Evolutionary conservation across 805 yeast species (phyloP).

Genomic region (Starmerella floris): DNA sequence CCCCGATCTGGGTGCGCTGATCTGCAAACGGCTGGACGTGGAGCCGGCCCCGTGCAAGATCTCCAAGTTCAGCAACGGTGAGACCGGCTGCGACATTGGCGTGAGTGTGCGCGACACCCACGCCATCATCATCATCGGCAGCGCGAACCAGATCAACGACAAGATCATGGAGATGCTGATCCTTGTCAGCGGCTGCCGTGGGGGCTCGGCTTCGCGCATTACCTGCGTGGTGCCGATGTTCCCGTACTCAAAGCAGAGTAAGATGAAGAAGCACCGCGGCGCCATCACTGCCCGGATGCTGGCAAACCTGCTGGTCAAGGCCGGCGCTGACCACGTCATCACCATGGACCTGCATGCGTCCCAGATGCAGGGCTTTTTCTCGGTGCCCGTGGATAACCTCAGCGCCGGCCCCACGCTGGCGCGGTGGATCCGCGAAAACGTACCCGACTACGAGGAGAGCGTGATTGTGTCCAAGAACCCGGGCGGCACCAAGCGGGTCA

Average conservation of each 20-base stretch:
- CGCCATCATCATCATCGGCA: conserved; percentile 83
- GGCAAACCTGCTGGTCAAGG: conserved; percentile 89
- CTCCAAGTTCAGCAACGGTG: conserved; percentile 92
- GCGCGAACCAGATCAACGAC: conserved; percentile 77
- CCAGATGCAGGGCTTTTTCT: conserved; percentile 98
- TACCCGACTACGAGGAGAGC: conserved; percentile 70
- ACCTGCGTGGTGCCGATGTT: conserved; percentile 96
- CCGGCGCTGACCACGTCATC: conserved; percentile 97
- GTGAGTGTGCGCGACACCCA: conserved; percentile 94
- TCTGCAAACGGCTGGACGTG: conserved; percentile 82
- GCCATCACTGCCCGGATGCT: conserved; percentile 97
- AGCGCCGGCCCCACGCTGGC: conserved; percentile 96
- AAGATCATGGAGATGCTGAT: conserved; percentile 93
- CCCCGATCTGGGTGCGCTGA: conserved; percentile 81
- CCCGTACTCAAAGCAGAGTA: conserved; percentile 92
- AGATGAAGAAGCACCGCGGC: conserved; percentile 98
- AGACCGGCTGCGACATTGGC: conserved; percentile 90
- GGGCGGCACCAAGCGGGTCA: conserved; percentile 96
- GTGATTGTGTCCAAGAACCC: conserved; percentile 98
- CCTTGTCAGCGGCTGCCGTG: conserved; percentile 86
- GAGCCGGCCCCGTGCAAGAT: conserved; percentile 87
- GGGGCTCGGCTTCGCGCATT: conserved; percentile 95
- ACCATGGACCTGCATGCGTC: conserved; percentile 94
- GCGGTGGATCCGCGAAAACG: conserved; percentile 85
- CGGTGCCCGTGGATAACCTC: conserved; percentile 91